A percentile compares a stretch with the other conserved stretches of the same genome.
phyloP scores from a whole-genome alignment of 2,329 filamentous ascomycete species.

The Pseudogymnoascus sp. region DNA sequence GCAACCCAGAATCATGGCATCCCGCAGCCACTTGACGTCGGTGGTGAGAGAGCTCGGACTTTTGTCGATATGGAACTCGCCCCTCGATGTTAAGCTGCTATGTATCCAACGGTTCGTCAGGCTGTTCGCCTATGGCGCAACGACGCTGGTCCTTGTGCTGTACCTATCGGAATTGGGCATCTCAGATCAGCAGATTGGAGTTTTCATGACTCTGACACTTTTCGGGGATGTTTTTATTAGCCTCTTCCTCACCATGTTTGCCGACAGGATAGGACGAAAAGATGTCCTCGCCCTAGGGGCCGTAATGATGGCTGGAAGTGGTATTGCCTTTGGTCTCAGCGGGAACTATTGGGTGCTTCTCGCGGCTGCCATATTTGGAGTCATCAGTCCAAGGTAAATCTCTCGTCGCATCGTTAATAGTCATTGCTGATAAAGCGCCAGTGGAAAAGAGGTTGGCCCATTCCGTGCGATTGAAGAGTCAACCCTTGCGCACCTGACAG shows the following conservation, averaged over 20 bases:
- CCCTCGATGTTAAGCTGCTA: constrained; percentile 49
- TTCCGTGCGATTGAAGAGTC: constrained; percentile 58
- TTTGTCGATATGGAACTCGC: constrained; percentile 35
- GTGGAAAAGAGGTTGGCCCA: constrained; percentile 58
- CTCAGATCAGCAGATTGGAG: constrained; percentile 46
- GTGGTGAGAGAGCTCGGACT: constrained; percentile 37
- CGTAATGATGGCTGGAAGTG: constrained; percentile 48
- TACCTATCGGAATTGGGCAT: constrained; percentile 47
- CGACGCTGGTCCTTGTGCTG: constrained; percentile 50
- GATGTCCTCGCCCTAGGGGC: constrained; percentile 49
- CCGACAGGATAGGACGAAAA: constrained; percentile 51
- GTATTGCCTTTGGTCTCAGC: constrained; percentile 46
- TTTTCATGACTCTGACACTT: constrained; percentile 61
- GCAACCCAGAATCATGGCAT: constrained; percentile 1
- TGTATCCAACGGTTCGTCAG: constrained; percentile 54
- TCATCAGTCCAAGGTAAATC: constrained; percentile 50
- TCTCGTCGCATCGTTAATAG: constrained; percentile 13
- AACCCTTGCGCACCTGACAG: constrained; percentile 50
- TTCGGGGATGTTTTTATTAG: constrained; percentile 54
- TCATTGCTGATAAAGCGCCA: constrained; percentile 21
- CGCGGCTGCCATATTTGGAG: constrained; percentile 50
- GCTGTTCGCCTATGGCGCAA: constrained; percentile 56
- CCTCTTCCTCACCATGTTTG: constrained; percentile 51
- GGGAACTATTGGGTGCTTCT: constrained; percentile 54
- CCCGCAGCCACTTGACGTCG: neutral